A percentile compares a stretch with the other conserved stretches of the same genome.
phyloP scores from a whole-genome alignment of 768 basidiomycete genomes.

The Chalciporus pseudorubinellus region DNA sequence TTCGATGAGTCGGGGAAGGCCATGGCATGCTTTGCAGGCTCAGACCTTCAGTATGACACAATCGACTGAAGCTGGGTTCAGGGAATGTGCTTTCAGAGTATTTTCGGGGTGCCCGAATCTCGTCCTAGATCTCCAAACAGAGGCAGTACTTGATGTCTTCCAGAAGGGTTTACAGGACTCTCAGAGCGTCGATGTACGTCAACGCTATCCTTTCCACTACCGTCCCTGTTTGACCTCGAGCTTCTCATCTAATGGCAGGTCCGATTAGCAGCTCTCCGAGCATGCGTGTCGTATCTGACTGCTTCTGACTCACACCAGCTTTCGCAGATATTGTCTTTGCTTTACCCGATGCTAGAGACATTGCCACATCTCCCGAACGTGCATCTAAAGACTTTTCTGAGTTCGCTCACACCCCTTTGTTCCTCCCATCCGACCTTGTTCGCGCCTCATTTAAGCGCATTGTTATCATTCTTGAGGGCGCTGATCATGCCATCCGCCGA shows the following conservation, averaged over 20 bases:
- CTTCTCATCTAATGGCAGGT: constrained; percentile 42
- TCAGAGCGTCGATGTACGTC: constrained; percentile 60
- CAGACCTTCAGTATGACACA: constrained; percentile 66
- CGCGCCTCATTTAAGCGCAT: constrained; percentile 60
- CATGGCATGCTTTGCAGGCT: constrained; percentile 79
- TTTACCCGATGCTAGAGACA: constrained; percentile 74
- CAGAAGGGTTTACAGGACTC: constrained; percentile 66
- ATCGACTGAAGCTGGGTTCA: constrained; percentile 31
- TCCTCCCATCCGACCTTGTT: constrained; percentile 70
- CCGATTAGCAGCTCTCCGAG: constrained; percentile 68
- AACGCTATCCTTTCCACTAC: background rate
- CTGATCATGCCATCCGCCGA: constrained; percentile 66
- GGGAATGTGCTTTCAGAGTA: constrained; percentile 67
- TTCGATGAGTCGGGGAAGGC: constrained; percentile 69
- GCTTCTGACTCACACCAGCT: constrained; percentile 61
- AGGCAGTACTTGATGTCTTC: constrained; percentile 64
- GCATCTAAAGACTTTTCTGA: constrained; percentile 63
- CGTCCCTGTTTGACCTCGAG: background rate
- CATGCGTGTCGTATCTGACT: constrained; percentile 66
- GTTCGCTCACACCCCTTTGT: constrained; percentile 68
- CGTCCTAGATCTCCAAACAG: constrained; percentile 72
- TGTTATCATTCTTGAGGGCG: constrained; percentile 68
- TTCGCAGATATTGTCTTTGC: constrained; percentile 54
- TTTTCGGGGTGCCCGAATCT: constrained; percentile 75
- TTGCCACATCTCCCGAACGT: constrained; percentile 55